These are phyloP conservation scores for Xylaria sp. DNA, from an alignment of 2,329 filamentous ascomycete genomes.

Conservation along the genomic window DNA sequence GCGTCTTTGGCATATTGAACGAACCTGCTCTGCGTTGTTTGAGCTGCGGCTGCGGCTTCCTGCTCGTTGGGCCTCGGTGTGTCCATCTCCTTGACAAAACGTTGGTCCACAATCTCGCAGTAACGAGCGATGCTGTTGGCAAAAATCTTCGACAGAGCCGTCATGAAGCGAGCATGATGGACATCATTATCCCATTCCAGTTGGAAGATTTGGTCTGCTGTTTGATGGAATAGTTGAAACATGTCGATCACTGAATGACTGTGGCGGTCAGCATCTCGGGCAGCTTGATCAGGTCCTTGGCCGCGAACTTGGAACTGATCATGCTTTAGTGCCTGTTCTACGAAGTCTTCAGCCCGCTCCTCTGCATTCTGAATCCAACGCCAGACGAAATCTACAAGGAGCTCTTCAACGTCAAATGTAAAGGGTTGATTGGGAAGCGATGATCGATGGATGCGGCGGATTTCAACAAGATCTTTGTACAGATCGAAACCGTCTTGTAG, in stretches of 20 bases:
- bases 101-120: conserved; percentile 86
- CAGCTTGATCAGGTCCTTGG: conserved; percentile 65
- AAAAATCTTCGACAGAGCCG: conserved; percentile 83
- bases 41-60: conserved; percentile 66
- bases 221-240: conserved; percentile 92
- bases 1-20: conserved; percentile 93
- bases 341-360: conserved; percentile 77
- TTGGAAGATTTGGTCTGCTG: conserved; percentile 82
- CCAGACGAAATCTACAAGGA: conserved; percentile 93
- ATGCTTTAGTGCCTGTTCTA: conserved; percentile 89
- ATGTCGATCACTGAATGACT: conserved; percentile 93
- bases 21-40: conserved; percentile 89
- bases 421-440: conserved; percentile 77
- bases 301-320: conserved; percentile 82
- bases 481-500: conserved; percentile 93
- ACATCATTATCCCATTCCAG: conserved; percentile 93
- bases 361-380: conserved; percentile 89
- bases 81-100: conserved; percentile 92
- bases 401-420: conserved; percentile 83
- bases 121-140: conserved; percentile 84
- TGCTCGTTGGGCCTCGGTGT: conserved; percentile 86
- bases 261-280: conserved; percentile 82
- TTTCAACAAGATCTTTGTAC: conserved; percentile 85
- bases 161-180: conserved; percentile 97
- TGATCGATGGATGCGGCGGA: conserved; percentile 79